phyloP scores from a whole-genome alignment of 108 stramenopile species.

The Fragilariopsis cylindrus region DNA sequence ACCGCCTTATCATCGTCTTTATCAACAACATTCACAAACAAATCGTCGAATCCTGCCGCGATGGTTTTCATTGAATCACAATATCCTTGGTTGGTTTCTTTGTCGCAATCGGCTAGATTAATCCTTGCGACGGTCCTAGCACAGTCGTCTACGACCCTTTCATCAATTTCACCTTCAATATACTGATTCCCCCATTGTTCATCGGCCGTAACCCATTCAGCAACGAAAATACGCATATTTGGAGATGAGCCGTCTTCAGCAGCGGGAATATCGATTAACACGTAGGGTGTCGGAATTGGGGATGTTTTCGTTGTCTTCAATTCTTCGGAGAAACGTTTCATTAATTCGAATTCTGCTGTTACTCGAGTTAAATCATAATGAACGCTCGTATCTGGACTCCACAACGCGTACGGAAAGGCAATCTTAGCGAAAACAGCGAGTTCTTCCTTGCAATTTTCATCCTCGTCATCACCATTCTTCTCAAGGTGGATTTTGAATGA shows the following conservation, averaged over 20 bases:
- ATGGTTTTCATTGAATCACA: constrained; percentile 24
- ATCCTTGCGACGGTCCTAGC: constrained; percentile 46
- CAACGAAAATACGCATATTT: constrained; percentile 32
- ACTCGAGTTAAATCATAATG: constrained; percentile 19
- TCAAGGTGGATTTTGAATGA: constrained; percentile 27
- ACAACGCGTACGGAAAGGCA: constrained; percentile 31
- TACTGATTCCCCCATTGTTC: constrained; percentile 42
- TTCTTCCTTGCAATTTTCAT: neutral
- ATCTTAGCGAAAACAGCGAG: constrained; percentile 40
- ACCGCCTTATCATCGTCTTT: constrained; percentile 13
- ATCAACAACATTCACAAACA: neutral
- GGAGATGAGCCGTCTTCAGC: constrained; percentile 4
- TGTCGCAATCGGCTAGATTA: constrained; percentile 28
- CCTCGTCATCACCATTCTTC: neutral
- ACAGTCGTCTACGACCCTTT: constrained; percentile 39
- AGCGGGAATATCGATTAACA: constrained; percentile 32
- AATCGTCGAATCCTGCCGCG: constrained; percentile 2
- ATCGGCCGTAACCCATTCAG: constrained; percentile 40
- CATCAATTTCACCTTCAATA: constrained; percentile 53
- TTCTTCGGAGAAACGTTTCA: constrained; percentile 21
- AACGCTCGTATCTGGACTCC: constrained; percentile 24
- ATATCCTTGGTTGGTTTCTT: constrained; percentile 22
- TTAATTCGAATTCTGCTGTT: constrained; percentile 24
- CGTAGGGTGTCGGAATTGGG: constrained; percentile 31
- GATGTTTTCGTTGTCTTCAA: constrained; percentile 11